phyloP scores from a whole-genome alignment of 2,329 filamentous ascomycete genomes.

The Aspergillus niger region DNA sequence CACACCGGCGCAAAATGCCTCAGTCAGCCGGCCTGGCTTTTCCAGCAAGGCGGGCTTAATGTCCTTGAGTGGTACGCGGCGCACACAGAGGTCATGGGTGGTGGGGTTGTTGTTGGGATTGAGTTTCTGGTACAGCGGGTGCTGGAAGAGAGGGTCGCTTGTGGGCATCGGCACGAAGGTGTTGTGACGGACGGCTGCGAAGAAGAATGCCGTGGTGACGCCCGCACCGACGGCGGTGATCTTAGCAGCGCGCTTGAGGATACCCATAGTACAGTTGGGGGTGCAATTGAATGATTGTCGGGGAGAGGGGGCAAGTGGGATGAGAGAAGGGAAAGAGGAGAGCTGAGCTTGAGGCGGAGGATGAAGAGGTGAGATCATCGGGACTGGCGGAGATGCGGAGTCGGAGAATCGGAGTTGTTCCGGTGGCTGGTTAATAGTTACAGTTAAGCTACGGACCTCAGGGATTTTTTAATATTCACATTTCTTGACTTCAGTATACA shows the following conservation, averaged over 20 bases:
- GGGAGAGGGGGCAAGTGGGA: not conserved
- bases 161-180: constrained; percentile 59
- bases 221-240: constrained; percentile 50
- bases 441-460: too few species aligned
- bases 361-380: constrained; percentile 1
- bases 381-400: constrained; percentile 1
- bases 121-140: constrained; percentile 47
- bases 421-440: not conserved
- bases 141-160: constrained; percentile 64
- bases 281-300: too few species aligned
- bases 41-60: constrained; percentile 67
- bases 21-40: constrained; percentile 60
- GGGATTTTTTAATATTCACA: too few species aligned
- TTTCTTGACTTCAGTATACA: too few species aligned
- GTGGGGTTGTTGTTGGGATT: constrained; percentile 61
- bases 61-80: constrained; percentile 62
- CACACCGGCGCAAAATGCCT: constrained; percentile 68
- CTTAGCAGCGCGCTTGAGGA: constrained; percentile 48
- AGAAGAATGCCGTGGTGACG: constrained; percentile 55
- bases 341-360: constrained; percentile 1
- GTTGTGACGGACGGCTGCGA: constrained; percentile 58
- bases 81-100: constrained; percentile 66
- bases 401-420: not conserved
- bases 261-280: constrained; percentile 50
- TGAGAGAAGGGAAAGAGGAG: constrained; percentile 3